These are phyloP conservation scores for Kalanchoe fedtschenkoi DNA, from an alignment of 164 flowering plant genomes.

Conservation along the genomic window DNA sequence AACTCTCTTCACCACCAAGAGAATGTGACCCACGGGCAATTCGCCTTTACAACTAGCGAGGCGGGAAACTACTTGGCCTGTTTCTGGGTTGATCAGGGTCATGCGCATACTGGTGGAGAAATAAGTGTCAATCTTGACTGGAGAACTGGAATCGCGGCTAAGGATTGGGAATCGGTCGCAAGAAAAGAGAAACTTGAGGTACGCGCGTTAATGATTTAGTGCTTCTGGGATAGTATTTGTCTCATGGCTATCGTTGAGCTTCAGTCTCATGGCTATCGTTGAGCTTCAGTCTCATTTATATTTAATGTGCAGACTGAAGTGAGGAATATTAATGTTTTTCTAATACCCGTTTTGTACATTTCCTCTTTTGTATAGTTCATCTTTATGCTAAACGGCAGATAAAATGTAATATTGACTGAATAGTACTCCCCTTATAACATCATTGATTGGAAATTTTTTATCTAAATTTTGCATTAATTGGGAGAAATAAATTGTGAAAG, in stretches of 20 bases:
- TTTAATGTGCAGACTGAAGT: not conserved
- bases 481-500: no score
- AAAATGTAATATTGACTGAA: no score
- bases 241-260: not conserved
- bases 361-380: no score
- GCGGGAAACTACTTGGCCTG: slow-evolving; percentile 84
- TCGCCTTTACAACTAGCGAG: slow-evolving; percentile 78
- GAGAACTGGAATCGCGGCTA: slow-evolving; percentile 32
- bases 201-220: not conserved
- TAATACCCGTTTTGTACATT: not conserved
- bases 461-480: no score
- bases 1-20: slow-evolving; percentile 49
- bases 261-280: not conserved
- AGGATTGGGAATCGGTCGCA: slow-evolving; percentile 39
- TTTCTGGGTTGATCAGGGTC: slow-evolving; percentile 41
- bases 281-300: not conserved
- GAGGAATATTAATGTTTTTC: not conserved
- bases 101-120: slow-evolving; percentile 19
- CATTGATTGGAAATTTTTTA: no score
- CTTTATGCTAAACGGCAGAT: no score
- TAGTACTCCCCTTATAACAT: no score
- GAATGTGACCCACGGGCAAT: slow-evolving; percentile 64
- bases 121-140: slow-evolving; percentile 19
- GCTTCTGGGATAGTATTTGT: not conserved
- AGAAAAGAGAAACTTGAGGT: slow-evolving; percentile 39